phyloP scores from a whole-genome alignment of 2,329 filamentous ascomycete genomes.

The Fusarium musae region DNA sequence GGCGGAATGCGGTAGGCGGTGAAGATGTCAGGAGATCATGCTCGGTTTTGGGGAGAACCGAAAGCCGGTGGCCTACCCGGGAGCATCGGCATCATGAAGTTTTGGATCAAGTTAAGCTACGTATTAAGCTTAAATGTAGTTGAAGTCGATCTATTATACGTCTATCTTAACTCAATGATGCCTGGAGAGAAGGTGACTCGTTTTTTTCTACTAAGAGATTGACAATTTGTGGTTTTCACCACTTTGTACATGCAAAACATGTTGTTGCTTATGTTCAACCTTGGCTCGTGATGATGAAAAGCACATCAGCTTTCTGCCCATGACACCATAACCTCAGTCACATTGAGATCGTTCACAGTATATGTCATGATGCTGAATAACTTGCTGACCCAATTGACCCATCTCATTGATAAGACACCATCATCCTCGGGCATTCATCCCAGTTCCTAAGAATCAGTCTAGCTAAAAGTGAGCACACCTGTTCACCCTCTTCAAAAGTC shows the following conservation, averaged over 20 bases:
- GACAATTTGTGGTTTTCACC: background rate
- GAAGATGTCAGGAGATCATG: background rate
- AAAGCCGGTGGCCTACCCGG: slow-evolving; percentile 17
- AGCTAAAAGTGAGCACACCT: background rate
- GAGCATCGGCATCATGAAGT: slow-evolving; percentile 6
- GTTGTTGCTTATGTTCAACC: background rate
- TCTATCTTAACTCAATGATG: fast-evolving
- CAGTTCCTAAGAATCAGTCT: background rate
- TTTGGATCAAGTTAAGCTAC: slow-evolving; percentile 1
- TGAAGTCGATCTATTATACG: background rate
- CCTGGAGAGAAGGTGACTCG: background rate
- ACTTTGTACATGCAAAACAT: fast-evolving
- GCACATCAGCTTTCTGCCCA: fast-evolving
- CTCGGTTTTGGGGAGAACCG: background rate
- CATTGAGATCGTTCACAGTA: no score
- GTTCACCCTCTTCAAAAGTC: background rate
- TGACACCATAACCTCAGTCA: background rate
- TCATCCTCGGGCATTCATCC: background rate
- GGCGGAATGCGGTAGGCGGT: slow-evolving; percentile 18
- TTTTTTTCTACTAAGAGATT: no score
- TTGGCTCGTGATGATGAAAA: fast-evolving
- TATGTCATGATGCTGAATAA: background rate
- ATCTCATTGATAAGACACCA: background rate
- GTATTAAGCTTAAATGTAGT: slow-evolving; percentile 19
- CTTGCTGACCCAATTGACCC: background rate